Evolutionary conservation across 345 rosid species (phyloP), one percentile per base, ranked within the genome.

Genomic region (Lumnitzera racemosa): DNA sequence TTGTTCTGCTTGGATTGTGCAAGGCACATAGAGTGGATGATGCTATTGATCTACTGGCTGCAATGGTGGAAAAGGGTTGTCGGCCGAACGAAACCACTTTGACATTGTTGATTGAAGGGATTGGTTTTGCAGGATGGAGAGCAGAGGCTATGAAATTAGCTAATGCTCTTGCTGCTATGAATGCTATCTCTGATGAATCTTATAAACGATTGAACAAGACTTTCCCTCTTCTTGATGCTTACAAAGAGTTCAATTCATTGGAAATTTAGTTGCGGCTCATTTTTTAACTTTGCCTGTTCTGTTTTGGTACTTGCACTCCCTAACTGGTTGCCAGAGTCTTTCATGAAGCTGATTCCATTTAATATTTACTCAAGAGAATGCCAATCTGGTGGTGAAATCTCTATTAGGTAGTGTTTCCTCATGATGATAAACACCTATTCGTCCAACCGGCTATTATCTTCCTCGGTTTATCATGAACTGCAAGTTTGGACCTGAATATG

Each of bases 21-120:
- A 91, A 91, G 74, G 75, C 71, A n/a, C 85, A 61, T 23, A 75
- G 90, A 69, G 74, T 80, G 1, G 78, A 70, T 15, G 91, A 84
- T 8, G 95, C 96, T 3, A 80, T 86, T 49, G 89, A 84, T 65
- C 72, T 84, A 17, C 65, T 88, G 47, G 78, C 78, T 5, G 74
- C 78, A 24, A 88, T 91, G 95, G 78, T 81, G 2, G 78, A 63
- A 52, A 77, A 78, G 50, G 81, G 95, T 24, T 84, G 85, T 75
- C 83, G 9, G 71, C 95, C 98, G 11, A 88, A 83, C 48, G 90
- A 89, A 77, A 86, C 92, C 43, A 91, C 92, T 47, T 86, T 83
- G 54, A 68, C 71, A 2, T 47, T 88, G 67, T 70, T 91, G 62
- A 70, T 81, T 15, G 90, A 88, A 76, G 91, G 95, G 65, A 76